phyloP scores from a whole-genome alignment of 768 basidiomycete genomes.

The Serendipita sp. region DNA sequence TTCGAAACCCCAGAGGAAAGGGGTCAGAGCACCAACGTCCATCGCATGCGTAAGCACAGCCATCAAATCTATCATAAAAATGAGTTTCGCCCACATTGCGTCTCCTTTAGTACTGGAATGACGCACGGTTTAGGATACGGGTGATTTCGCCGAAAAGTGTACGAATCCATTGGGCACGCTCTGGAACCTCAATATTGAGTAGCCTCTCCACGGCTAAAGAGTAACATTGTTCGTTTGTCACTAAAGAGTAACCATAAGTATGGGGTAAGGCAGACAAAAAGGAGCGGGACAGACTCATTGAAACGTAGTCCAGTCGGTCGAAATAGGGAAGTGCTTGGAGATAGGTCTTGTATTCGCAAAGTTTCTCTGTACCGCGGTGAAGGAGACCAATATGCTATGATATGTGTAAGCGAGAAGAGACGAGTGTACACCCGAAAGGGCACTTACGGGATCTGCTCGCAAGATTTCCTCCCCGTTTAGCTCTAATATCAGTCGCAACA shows the following conservation, averaged over 20 bases:
- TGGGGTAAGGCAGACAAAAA: not conserved
- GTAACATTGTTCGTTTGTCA: slow-evolving; percentile 98
- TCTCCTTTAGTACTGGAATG: not conserved
- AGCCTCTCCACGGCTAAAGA: slow-evolving; percentile 96
- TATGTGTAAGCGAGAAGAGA: slow-evolving; percentile 2
- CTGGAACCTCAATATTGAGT: slow-evolving; percentile 91
- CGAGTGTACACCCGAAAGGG: not conserved
- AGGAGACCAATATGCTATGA: slow-evolving; percentile 80
- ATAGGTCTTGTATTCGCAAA: slow-evolving; percentile 98
- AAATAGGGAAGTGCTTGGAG: slow-evolving; percentile 97
- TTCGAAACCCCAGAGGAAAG: slow-evolving; percentile 99
- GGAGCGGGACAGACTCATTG: slow-evolving; percentile 67
- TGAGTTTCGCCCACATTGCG: not conserved
- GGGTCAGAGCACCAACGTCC: slow-evolving; percentile 96
- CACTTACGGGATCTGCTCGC: slow-evolving; percentile 62
- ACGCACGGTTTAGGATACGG: slow-evolving; percentile 79
- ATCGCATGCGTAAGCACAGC: slow-evolving; percentile 88
- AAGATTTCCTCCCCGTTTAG: slow-evolving; percentile 93
- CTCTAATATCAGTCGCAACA: slow-evolving; percentile 92
- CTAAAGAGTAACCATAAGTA: slow-evolving; percentile 24
- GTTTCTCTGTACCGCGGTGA: slow-evolving; percentile 94
- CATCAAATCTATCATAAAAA: slow-evolving; percentile 58
- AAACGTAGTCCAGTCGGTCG: slow-evolving; percentile 97
- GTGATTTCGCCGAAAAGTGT: slow-evolving; percentile 96
- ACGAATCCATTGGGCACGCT: slow-evolving; percentile 95